Evolutionary conservation across 1,139 yeast species (phyloP), one percentile per base, ranked within the genome.

Genomic region (Candida neerlandica): DNA sequence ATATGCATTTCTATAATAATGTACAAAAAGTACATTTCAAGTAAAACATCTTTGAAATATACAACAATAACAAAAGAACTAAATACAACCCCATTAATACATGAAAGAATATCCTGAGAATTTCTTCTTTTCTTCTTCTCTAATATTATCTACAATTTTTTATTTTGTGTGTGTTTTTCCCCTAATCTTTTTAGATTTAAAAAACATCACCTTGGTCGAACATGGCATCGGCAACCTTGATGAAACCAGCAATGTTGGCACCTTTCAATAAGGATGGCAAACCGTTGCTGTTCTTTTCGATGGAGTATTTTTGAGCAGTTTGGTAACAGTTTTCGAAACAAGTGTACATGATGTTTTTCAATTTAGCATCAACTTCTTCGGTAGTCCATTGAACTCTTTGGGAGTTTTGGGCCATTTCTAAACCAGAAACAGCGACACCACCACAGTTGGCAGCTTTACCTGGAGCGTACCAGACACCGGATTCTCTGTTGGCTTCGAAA

Each of bases 391-490:
- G 74, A 58, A 86, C 84, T 80, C 98, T 89, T 72, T 87, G 95
- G 53, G 97, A 90, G 89, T 94, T 94, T 81, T 94, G 99, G 56
- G 98, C 97, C 98, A 94, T 94, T 81, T 94, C 99, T 62, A 94
- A 84, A 70, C 98, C 98, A 55, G 97, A 90, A 53, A 92, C 97
- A 53, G 97, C 96, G 64, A 94, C 99, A 85, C 98, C 99, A 79
- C 98, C 98, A 79, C 96, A 88, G 85, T 94, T 94, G 67, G 98
- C 95, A 64, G 97, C 97, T 84, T 94, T 94, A 76, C 98, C 98
- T 70, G 97, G 97, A 64, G 96, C 98, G 77, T 92, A 92, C 98
- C 98, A 94, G 72, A 91, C 89, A 50, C 54, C 56, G 61, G 81
- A 70, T 59, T 78, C 63, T 80, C 97, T 88, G 74, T 83, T 84